phyloP scores from a whole-genome alignment of 495 filamentous ascomycete species.

The Trichoderma virens region DNA sequence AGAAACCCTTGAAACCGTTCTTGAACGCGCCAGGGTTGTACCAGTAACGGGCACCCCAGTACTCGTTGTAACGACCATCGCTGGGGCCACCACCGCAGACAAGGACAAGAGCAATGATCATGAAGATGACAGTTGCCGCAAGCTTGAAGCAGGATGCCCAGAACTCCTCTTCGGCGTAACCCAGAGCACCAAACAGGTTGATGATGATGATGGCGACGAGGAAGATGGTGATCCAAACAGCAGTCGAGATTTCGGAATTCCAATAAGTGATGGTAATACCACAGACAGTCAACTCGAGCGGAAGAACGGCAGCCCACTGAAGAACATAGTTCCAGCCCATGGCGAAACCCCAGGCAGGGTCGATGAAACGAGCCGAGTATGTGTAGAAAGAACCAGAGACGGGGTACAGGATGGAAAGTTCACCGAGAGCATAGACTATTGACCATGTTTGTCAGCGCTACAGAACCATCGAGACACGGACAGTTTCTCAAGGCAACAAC shows the following conservation, averaged over 20 bases:
- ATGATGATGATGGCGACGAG: slow-evolving; percentile 63
- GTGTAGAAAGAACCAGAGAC: slow-evolving; percentile 52
- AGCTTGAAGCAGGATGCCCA: slow-evolving; percentile 50
- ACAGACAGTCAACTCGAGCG: slow-evolving; percentile 48
- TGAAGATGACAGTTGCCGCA: slow-evolving; percentile 57
- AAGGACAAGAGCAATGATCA: slow-evolving; percentile 63
- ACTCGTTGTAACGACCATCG: slow-evolving; percentile 38
- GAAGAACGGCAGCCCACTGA: slow-evolving; percentile 53
- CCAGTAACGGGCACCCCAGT: slow-evolving; percentile 57
- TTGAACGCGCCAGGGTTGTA: slow-evolving; percentile 63
- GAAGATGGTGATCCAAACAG: slow-evolving; percentile 71
- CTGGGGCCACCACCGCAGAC: slow-evolving; percentile 57
- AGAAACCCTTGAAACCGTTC: slow-evolving; percentile 65
- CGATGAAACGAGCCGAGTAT: slow-evolving; percentile 67
- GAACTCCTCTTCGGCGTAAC: slow-evolving; percentile 63
- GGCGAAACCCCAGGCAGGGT: slow-evolving; percentile 75
- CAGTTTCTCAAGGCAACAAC: slow-evolving; percentile 13
- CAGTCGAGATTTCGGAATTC: slow-evolving; percentile 40
- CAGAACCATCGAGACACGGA: background rate
- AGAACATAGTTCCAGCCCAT: slow-evolving; percentile 78
- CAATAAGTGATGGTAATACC: slow-evolving; percentile 52
- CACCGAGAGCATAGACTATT: slow-evolving; percentile 60
- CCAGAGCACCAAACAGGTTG: slow-evolving; percentile 63
- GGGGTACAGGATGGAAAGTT: slow-evolving; percentile 67
- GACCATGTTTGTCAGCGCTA: slow-evolving; percentile 13